These are phyloP conservation scores for Colletotrichum liriopes DNA, from an alignment of 2,329 filamentous ascomycete species.

Conservation along the genomic window DNA sequence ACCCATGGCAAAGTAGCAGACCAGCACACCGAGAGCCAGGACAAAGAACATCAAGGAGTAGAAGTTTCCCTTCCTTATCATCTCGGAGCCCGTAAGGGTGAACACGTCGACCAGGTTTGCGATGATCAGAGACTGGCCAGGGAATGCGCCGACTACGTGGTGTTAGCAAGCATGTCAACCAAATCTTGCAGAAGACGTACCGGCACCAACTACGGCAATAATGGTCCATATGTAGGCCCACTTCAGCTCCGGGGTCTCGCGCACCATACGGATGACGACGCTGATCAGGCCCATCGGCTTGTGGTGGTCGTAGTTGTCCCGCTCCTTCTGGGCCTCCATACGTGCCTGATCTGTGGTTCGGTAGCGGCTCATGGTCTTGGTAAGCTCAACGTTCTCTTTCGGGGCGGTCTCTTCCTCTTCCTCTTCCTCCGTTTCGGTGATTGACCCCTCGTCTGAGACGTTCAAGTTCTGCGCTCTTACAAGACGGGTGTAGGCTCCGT, in stretches of 20 bases:
- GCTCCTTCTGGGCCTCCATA: slow-evolving; percentile 54
- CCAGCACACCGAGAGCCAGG: slow-evolving; percentile 60
- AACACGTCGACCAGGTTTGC: slow-evolving; percentile 61
- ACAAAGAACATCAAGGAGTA: slow-evolving; percentile 71
- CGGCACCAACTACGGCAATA: slow-evolving; percentile 49
- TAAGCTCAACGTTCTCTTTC: slow-evolving; percentile 43
- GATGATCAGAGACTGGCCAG: slow-evolving; percentile 61
- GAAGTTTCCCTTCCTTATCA: slow-evolving; percentile 63
- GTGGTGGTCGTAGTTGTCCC: slow-evolving; percentile 55
- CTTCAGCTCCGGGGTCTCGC: slow-evolving; percentile 55
- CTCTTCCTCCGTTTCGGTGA: slow-evolving; percentile 47
- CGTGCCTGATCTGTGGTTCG: slow-evolving; percentile 50
- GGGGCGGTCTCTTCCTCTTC: slow-evolving; percentile 42
- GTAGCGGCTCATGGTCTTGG: slow-evolving; percentile 52
- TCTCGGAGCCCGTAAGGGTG: slow-evolving; percentile 50
- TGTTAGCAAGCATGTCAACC: not conserved
- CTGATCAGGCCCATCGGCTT: slow-evolving; percentile 51
- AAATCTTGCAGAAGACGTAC: slow-evolving; percentile 37
- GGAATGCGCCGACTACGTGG: slow-evolving; percentile 53
- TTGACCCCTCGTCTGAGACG: slow-evolving; percentile 46
- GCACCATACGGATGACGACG: slow-evolving; percentile 53
- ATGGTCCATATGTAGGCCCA: slow-evolving; percentile 55
- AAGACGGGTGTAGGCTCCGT: slow-evolving; percentile 66
- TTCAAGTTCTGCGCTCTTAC: slow-evolving; percentile 60
- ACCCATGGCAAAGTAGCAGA: slow-evolving; percentile 61